Conservation (phyloP, 805 yeast genomes). For the Suhomyces kilbournensis region DNA sequence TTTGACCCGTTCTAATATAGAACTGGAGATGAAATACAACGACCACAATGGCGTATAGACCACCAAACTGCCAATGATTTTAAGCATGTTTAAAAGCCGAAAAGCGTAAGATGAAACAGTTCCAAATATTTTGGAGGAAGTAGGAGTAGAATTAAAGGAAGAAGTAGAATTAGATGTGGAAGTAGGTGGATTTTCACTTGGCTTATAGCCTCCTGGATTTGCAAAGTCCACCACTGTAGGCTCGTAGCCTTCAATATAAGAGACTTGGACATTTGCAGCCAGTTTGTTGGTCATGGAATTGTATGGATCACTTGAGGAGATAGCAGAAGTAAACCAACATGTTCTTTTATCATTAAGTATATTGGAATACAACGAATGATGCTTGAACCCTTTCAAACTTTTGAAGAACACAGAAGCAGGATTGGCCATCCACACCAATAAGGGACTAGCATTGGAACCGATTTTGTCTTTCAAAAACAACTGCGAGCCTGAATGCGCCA, state of each 20-base stretch:
- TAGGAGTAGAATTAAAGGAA: not conserved
- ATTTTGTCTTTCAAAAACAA: slow-evolving; percentile 54
- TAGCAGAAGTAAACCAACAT: slow-evolving; percentile 80
- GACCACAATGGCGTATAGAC: slow-evolving; percentile 64
- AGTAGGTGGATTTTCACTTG: not conserved
- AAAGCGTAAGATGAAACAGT: not conserved
- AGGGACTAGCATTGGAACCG: slow-evolving; percentile 37
- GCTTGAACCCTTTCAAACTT: slow-evolving; percentile 52
- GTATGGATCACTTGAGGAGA: slow-evolving; percentile 61
- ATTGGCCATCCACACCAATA: slow-evolving; percentile 64
- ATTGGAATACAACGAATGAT: slow-evolving; percentile 66
- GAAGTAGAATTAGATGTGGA: not conserved
- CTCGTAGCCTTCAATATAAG: slow-evolving; percentile 49
- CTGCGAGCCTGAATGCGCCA: slow-evolving; percentile 74
- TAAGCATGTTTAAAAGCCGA: slow-evolving; percentile 2
- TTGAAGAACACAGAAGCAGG: slow-evolving; percentile 57
- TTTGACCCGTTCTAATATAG: slow-evolving; percentile 36
- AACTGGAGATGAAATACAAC: slow-evolving; percentile 48
- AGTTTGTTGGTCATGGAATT: slow-evolving; percentile 44
- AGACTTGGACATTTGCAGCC: slow-evolving; percentile 37
- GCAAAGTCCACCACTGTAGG: slow-evolving; percentile 56
- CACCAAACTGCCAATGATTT: slow-evolving; percentile 42
- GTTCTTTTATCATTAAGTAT: slow-evolving; percentile 77
- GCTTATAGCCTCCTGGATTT: slow-evolving; percentile 31
- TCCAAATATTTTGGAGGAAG: not conserved